Base-by-base conservation (phyloP, 2,329 filamentous ascomycete species). In the Bipolaris cookei region DNA sequence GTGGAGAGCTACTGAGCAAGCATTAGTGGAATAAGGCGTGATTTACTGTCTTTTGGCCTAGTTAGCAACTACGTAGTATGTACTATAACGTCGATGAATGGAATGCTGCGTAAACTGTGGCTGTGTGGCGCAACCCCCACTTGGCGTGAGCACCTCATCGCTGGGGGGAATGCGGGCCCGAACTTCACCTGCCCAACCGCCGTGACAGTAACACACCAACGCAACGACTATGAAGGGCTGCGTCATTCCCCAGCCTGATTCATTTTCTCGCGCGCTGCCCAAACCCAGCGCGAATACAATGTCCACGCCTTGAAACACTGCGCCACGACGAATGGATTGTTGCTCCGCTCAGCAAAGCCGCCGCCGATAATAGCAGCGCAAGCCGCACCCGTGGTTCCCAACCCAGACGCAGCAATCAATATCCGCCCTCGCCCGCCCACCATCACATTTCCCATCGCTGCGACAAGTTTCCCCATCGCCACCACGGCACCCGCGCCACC, bases 1-100 rank as follows among this genome's bases (percentile, higher is more conserved):
- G 78, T 80, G n/a, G 79, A 80, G 57, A 76, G 70, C 47, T 78
- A 72, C 52, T 76, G 56, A 67, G 38, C 3, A 11, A 30, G 28
- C 28, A 30, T 30, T 10, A 13, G 28, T 39, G 13, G 10, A 3
- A 11, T 6, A 20, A 28, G 25, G 25, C 3, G 8, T 3, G 14
- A 16, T 6, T 10, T 25, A 5, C 3, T 25, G 39, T 21, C 25
- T 3, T 25, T 14, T 49, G 10, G 5, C 18, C 5, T 16, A 43
- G 6, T 20, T 30, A 30, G 28, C 28, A 30, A 4, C 28, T 30
- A 30, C 10, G 28, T 30, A 13, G 10, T 28, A 28, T 11, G 25
- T 11, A 28, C 25, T 30, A 11, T 30, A 30, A 13, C 2, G 28
- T 30, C 10, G 28, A 30, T 10, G 10, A 30, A 30, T 13, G 28